phyloP scores from a whole-genome alignment of 768 basidiomycete species.

The Suillus fuscotomentosus region DNA sequence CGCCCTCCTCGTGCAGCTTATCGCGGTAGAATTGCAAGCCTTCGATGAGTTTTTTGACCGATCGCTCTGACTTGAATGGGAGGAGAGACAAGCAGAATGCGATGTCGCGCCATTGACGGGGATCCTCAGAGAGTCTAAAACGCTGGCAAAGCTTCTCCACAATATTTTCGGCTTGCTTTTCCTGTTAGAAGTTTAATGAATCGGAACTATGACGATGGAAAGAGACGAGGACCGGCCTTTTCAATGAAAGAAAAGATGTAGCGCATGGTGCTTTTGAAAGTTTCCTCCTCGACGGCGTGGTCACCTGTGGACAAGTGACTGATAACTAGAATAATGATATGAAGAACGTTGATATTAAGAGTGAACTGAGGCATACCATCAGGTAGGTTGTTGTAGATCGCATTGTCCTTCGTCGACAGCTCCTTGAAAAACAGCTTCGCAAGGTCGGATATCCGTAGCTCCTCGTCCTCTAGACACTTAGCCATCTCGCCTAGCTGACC shows the following conservation, averaged over 20 bases:
- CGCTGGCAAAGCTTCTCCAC: conserved; percentile 98
- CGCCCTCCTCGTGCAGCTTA: conserved; percentile 86
- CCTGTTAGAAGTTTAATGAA: conserved; percentile 45
- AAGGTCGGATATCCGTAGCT: conserved; percentile 83
- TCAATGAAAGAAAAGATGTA: conserved; percentile 98
- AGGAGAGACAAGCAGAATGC: conserved; percentile 92
- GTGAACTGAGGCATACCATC: conserved; percentile 58
- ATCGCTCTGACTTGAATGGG: conserved; percentile 96
- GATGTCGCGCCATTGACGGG: conserved; percentile 96
- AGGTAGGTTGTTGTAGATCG: conserved; percentile 97
- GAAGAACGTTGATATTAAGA: not conserved
- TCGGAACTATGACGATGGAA: not conserved
- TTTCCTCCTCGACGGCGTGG: conserved; percentile 90
- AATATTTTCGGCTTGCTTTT: conserved; percentile 97
- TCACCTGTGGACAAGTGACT: conserved; percentile 90
- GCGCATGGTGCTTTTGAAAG: conserved; percentile 88
- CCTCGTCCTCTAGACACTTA: conserved; percentile 95
- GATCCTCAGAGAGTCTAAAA: conserved; percentile 84
- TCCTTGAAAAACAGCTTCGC: conserved; percentile 99
- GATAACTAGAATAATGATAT: conserved; percentile 59
- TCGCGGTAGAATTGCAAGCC: conserved; percentile 92
- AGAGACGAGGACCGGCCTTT: conserved; percentile 54
- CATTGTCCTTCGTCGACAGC: conserved; percentile 95
- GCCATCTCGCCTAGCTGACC: conserved; percentile 99
- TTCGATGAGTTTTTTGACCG: conserved; percentile 94